A percentile compares a stretch with the other conserved stretches of the same genome.
Conservation (phyloP, 495 filamentous ascomycete genomes). For the Trichoderma asperelloides region DNA sequence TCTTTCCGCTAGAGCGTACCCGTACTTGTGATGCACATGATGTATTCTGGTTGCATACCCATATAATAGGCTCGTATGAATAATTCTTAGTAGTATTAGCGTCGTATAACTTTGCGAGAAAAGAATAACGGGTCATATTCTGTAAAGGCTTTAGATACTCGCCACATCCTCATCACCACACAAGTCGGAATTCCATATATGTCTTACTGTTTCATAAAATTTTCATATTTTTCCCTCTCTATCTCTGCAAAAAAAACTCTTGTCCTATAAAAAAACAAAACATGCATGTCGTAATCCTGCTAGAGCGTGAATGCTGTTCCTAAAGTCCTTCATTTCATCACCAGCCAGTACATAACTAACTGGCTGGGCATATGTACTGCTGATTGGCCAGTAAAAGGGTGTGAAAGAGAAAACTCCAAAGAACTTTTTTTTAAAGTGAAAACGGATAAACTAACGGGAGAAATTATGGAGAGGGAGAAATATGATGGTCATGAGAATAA, state of each 20-base stretch:
- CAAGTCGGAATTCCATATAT: too few species aligned
- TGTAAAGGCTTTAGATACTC: too few species aligned
- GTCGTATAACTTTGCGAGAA: background rate
- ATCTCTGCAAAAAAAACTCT: background rate
- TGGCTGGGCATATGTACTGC: constrained; percentile 4
- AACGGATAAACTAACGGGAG: background rate
- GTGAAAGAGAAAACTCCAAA: constrained; percentile 12
- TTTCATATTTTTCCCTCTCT: constrained; percentile 7
- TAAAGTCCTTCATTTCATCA: background rate
- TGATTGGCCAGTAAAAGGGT: background rate
- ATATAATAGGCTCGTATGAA: too few species aligned
- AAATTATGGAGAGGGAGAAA: background rate
- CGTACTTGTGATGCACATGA: background rate
- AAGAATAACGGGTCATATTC: background rate
- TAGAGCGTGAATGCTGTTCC: constrained; percentile 7
- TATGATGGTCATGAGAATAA: background rate
- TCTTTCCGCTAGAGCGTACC: constrained; percentile 8
- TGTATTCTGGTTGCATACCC: too few species aligned
- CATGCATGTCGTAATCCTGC: constrained; percentile 4
- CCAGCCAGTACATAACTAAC: background rate
- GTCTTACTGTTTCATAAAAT: background rate
- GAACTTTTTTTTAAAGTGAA: background rate
- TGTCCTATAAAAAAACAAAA: background rate
- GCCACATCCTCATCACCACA: too few species aligned
- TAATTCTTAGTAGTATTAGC: too few species aligned